These are phyloP conservation scores for Oryza brachyantha DNA, from an alignment of 176 grass and related monocot species.

Conservation along the genomic window DNA sequence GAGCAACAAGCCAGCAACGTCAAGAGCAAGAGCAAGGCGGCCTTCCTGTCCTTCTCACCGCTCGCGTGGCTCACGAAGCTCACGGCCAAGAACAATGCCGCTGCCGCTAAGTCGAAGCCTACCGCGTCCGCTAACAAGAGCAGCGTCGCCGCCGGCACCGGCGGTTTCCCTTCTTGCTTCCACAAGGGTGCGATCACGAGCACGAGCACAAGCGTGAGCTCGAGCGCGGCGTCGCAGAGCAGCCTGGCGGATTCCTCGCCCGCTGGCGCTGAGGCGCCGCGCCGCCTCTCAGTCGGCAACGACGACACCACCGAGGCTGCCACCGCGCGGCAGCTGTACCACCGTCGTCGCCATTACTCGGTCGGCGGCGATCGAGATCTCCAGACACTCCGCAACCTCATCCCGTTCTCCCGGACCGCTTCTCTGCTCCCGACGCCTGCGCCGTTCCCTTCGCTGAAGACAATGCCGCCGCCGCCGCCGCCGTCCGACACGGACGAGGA, in stretches of 20 bases:
- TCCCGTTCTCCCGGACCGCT: slow-evolving; percentile 37
- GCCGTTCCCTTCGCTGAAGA: background rate
- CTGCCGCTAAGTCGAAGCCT: background rate
- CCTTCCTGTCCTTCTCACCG: slow-evolving; percentile 50
- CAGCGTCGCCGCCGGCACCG: background rate
- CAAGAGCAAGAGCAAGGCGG: slow-evolving; percentile 41
- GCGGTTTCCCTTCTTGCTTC: slow-evolving; percentile 18
- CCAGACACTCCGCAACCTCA: slow-evolving; percentile 36
- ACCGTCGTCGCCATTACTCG: slow-evolving; percentile 48
- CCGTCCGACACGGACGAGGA: slow-evolving; percentile 37
- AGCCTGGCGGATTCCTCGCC: background rate
- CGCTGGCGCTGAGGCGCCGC: background rate
- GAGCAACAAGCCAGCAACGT: background rate
- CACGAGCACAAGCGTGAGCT: background rate
- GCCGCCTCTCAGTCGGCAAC: slow-evolving; percentile 49
- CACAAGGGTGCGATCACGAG: background rate
- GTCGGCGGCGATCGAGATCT: slow-evolving; percentile 54
- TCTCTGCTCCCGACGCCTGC: background rate
- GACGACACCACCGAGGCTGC: slow-evolving; percentile 5
- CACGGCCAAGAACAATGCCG: slow-evolving; percentile 21
- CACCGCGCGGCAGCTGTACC: slow-evolving; percentile 13
- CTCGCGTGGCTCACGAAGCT: slow-evolving; percentile 69
- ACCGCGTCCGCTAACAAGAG: background rate
- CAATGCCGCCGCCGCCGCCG: background rate
- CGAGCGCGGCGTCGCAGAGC: slow-evolving; percentile 13